These are phyloP conservation scores for Turritis glabra DNA, from an alignment of 345 rosid species.

Conservation along the genomic window DNA sequence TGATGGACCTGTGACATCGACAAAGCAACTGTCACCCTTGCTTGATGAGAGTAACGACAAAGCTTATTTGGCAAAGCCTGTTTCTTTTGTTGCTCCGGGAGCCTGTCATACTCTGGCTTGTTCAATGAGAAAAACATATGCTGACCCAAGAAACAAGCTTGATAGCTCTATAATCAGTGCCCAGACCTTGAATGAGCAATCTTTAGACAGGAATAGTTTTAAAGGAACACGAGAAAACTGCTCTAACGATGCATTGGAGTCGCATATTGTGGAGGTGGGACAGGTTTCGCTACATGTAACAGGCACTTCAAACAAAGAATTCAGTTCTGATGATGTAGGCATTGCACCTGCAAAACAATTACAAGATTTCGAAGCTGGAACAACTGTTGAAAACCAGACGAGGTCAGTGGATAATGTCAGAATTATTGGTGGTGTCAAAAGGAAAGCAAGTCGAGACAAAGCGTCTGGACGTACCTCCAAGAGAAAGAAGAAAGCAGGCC, in stretches of 20 bases:
- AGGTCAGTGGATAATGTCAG: slow-evolving; percentile 2
- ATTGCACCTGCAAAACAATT: slow-evolving; percentile 3
- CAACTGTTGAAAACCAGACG: slow-evolving; percentile 15
- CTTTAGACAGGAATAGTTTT: neutral
- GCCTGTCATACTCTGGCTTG: slow-evolving; percentile 15
- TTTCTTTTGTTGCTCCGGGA: slow-evolving; percentile 22
- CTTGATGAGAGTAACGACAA: slow-evolving; percentile 3
- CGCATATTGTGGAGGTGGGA: neutral
- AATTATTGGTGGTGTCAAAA: slow-evolving; percentile 34
- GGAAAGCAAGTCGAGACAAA: slow-evolving; percentile 21
- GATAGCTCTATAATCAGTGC: slow-evolving; percentile 10
- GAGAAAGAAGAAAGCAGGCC: slow-evolving; percentile 27
- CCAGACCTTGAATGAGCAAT: neutral
- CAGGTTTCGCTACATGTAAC: slow-evolving; percentile 2
- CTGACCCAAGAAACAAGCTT: slow-evolving; percentile 7
- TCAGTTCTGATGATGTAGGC: neutral
- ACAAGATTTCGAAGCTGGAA: slow-evolving; percentile 21
- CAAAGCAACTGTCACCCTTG: slow-evolving; percentile 1
- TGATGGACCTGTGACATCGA: slow-evolving; percentile 8
- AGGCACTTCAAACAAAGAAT: neutral
- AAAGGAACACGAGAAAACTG: neutral
- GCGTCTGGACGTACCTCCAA: slow-evolving; percentile 11
- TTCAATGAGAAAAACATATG: slow-evolving; percentile 16
- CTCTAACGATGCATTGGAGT: neutral
- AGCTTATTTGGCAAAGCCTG: slow-evolving; percentile 20